Evolutionary conservation across 495 filamentous ascomycete species (phyloP), one percentile per base, ranked within the genome.

Genomic region (Trichoderma erinaceum): DNA sequence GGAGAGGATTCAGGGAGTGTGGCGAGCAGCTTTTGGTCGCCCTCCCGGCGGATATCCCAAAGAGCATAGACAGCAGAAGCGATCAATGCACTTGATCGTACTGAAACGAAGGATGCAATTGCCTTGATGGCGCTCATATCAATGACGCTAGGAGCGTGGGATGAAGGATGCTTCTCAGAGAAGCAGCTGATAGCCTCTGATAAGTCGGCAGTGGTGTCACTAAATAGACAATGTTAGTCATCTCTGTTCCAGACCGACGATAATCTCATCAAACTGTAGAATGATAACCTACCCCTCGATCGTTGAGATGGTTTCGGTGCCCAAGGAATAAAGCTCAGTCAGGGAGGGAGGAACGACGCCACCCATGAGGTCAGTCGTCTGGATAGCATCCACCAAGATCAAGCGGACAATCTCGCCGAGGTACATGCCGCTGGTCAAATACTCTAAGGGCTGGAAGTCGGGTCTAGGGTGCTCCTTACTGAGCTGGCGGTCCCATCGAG

Each of bases 371-470:
- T 82, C 82, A 0, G 82, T 79, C 5, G 78, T 80, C 25, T 82
- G 69, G 61, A 88, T 80, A 0, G 85, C 88, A 38, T 93, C 90
- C 41, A 89, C 77, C 58, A 92, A 79, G 3, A 87, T 85, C 7
- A 91, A 74, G 4, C 92, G 85, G 66, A 88, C 87, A 6, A 96
- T 83, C 80, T 96, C 92, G 27, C 92, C 92, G 5, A 96, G 84
- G 74, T 96, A 96, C 46, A 88, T 88, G 7, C 92, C 92, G 69
- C 89, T 87, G 7, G 91, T 88, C 78, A 93, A 85, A 70, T 94
- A 90, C 75, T 96, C 92, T 38, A 94, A 83, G 0, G 92, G 92
- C 71, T 95, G 92, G 70, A 95, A 96, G 0, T 90, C 89, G 0
- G 92, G 92, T 5, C 86, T 84, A 16, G 88, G 83, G 73, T 91